Percentiles rank a stretch among this genome's conserved stretches.
These are phyloP conservation scores for Eleusine indica DNA, from an alignment of 176 grass and related monocot species.

Conservation along the genomic window DNA sequence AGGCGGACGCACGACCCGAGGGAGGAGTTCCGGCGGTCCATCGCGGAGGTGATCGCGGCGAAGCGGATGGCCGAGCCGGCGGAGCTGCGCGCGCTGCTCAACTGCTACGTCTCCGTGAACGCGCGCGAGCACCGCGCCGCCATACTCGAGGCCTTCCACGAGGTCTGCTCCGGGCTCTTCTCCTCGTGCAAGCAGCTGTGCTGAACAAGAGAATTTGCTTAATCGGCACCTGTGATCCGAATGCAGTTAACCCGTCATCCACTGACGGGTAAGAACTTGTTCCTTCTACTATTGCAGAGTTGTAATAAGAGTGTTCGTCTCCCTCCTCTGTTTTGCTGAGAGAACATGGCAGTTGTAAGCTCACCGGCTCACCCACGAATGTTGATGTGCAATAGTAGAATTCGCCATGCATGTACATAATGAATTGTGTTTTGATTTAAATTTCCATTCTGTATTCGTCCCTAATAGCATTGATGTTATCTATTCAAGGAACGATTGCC, in stretches of 20 bases:
- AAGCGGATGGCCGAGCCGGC: conserved; percentile 75
- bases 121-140: conserved; percentile 64
- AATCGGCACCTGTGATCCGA: background rate
- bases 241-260: background rate
- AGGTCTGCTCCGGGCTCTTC: conserved; percentile 84
- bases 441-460: background rate
- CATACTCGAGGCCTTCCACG: conserved; percentile 91
- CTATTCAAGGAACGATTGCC: no score
- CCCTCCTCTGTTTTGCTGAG: background rate
- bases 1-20: conserved; percentile 59
- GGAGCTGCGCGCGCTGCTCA: conserved; percentile 81
- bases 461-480: no score
- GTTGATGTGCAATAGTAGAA: background rate
- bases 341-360: background rate
- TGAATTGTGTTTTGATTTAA: conserved; percentile 1
- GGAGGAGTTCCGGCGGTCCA: conserved; percentile 79
- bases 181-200: conserved; percentile 37
- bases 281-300: background rate
- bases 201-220: background rate
- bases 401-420: conserved; percentile 1
- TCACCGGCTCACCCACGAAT: background rate
- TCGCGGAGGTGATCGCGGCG: conserved; percentile 78
- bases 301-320: conserved; percentile 12
- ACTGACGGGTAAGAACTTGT: background rate
- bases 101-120: conserved; percentile 91